Conservation (phyloP, 352 stramenopile species). For the Albugo candida region DNA sequence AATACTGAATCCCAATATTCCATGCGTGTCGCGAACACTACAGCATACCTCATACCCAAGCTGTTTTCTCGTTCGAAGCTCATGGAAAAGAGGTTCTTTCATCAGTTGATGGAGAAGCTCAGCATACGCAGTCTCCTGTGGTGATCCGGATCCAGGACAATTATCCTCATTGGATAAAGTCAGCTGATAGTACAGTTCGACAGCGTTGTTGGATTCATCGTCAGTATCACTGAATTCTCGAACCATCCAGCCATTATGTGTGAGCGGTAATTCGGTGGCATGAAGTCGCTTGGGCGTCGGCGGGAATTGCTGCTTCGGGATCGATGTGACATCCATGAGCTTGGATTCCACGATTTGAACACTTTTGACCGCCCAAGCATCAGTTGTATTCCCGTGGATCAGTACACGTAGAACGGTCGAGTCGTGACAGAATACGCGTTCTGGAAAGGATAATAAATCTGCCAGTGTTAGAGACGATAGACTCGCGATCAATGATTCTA, state of each 20-base stretch:
- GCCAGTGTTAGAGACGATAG: conserved; percentile 19
- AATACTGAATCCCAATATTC: conserved; percentile 69
- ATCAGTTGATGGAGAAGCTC: conserved; percentile 78
- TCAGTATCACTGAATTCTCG: conserved; percentile 44
- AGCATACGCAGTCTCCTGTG: conserved; percentile 29
- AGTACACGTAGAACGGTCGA: not conserved
- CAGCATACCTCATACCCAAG: conserved; percentile 80
- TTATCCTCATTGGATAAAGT: conserved; percentile 26
- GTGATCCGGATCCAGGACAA: no score
- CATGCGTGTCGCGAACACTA: conserved; percentile 58
- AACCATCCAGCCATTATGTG: conserved; percentile 22
- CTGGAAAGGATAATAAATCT: not conserved
- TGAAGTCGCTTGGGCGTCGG: conserved; percentile 9
- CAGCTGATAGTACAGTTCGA: conserved; percentile 80
- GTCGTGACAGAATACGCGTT: not conserved
- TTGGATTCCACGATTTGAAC: conserved; percentile 22
- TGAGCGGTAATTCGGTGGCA: conserved; percentile 35
- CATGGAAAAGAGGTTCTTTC: conserved; percentile 78
- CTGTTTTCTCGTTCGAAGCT: conserved; percentile 74
- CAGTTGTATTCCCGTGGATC: conserved; percentile 49
- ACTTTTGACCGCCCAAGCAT: conserved; percentile 13
- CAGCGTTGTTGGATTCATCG: conserved; percentile 65
- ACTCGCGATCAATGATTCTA: conserved; percentile 23
- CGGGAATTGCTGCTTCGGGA: not conserved
- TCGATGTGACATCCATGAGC: conserved; percentile 10